phyloP scores from a whole-genome alignment of 306 rosid species.

The Pyrus bretschneideri region DNA sequence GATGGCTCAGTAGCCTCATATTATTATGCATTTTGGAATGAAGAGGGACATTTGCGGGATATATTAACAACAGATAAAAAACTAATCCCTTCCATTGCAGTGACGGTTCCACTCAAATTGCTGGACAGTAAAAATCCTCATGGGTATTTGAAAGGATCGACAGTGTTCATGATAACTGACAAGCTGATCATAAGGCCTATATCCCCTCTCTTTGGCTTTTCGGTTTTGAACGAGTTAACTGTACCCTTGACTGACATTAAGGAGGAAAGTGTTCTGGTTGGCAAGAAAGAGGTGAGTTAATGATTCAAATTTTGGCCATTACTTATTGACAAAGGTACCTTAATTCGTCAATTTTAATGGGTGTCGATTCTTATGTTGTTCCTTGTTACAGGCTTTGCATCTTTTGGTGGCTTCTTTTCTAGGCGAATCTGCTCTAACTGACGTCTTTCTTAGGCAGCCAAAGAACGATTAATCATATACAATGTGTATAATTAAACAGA shows the following conservation, averaged over 20 bases:
- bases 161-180: not conserved
- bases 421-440: not conserved
- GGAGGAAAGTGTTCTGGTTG: not conserved
- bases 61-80: not conserved
- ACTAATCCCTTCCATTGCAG: not conserved
- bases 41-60: not conserved
- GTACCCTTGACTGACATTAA: not conserved
- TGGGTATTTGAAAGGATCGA: not conserved
- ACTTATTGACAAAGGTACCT: no score
- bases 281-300: slow-evolving; percentile 4
- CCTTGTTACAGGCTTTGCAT: not conserved
- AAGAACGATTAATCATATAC: not conserved
- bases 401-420: not conserved
- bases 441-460: not conserved
- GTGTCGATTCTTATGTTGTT: not conserved
- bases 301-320: not conserved
- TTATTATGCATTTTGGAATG: not conserved
- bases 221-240: not conserved
- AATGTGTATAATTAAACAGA: not conserved
- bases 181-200: not conserved
- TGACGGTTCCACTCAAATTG: not conserved
- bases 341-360: not conserved
- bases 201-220: not conserved
- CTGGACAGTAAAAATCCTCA: not conserved
- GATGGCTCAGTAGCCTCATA: not conserved